Conservation (phyloP, 2,329 filamentous ascomycete species). For the Akanthomyces dipterigenus region DNA sequence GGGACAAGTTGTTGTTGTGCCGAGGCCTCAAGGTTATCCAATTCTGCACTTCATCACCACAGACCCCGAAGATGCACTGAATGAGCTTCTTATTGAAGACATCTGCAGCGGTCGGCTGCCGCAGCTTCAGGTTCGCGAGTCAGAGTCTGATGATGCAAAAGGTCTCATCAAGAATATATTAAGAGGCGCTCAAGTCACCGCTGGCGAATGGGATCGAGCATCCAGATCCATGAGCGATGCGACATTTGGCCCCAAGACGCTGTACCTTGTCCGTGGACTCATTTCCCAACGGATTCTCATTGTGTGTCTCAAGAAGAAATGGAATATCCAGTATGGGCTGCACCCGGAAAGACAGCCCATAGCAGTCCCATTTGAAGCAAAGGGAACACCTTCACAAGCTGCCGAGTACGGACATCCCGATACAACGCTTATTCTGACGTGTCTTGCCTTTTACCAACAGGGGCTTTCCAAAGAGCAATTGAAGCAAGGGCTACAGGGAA, state of each 20-base stretch:
- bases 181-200: not conserved
- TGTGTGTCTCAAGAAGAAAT: constrained; percentile 54
- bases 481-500: constrained; percentile 38
- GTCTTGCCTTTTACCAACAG: constrained; percentile 59
- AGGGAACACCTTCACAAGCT: constrained; percentile 54
- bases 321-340: constrained; percentile 60
- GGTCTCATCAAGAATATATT: not conserved
- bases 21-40: constrained; percentile 39
- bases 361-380: constrained; percentile 61
- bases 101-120: constrained; percentile 27
- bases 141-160: not conserved
- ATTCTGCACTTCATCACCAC: constrained; percentile 47
- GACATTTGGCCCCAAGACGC: constrained; percentile 21
- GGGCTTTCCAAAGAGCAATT: constrained; percentile 47
- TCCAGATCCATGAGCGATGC: constrained; percentile 25
- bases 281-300: constrained; percentile 53
- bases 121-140: constrained; percentile 13
- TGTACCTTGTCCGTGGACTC: constrained; percentile 57
- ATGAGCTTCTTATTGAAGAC: constrained; percentile 32
- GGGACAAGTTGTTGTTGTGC: constrained; percentile 15
- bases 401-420: constrained; percentile 65
- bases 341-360: constrained; percentile 49
- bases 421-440: constrained; percentile 58
- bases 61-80: constrained; percentile 39
- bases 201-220: not conserved